Evolutionary conservation across 352 stramenopile genomes (phyloP), one percentile per base, ranked within the genome.

Genomic region (Phytophthora melonis): DNA sequence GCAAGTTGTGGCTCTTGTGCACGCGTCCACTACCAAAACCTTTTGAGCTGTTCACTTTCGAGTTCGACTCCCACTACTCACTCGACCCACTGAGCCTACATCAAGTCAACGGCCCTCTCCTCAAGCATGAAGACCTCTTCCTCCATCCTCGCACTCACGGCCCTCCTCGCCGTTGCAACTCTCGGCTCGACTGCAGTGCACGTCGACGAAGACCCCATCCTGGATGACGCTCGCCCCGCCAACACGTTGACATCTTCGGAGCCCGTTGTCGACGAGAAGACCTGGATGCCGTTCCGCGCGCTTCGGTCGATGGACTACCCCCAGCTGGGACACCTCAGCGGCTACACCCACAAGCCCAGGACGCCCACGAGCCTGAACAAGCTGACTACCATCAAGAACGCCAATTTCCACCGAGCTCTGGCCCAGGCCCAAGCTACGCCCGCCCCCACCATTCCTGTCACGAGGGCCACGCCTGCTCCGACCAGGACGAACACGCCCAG

Each of bases 51-150:
- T 14, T 63, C 63, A 70, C 30, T 63, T 55, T 63, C 30, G 54
- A 58, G 58, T 18, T 34, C 34, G 14, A 41, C n/a, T 61, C 61
- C 45, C n/a, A 64, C 61, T 9, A 16, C 53, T 2, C 19, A 43
- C 60, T 6, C 27, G 5, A 32, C 60, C 14, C 23, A 32, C 58
- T 25, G 23, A 25, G 23, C n/a, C n/a, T n/a, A n/a, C n/a, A n/a
- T 30, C 34, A 45, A 47, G 45, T 25, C 59, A 49, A 14, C 14
- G 53, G 32, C 16, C 36, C 36, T 43, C 36, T 32, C 27, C 3
- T 6, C 49, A 58, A 58, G 34, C 27, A 73, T 73, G 66, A 73
- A 72, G 36, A 58, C 19, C 34, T 49, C 66, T 10, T 55, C n/a
- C 52, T 69, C 66, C 5, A 47, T 68, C 34, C 52, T 76, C 52